Evolutionary conservation across 1,284 basidiomycete genomes (phyloP), one percentile per base, ranked within the genome.

Genomic region (Rhodotorula sp.): DNA sequence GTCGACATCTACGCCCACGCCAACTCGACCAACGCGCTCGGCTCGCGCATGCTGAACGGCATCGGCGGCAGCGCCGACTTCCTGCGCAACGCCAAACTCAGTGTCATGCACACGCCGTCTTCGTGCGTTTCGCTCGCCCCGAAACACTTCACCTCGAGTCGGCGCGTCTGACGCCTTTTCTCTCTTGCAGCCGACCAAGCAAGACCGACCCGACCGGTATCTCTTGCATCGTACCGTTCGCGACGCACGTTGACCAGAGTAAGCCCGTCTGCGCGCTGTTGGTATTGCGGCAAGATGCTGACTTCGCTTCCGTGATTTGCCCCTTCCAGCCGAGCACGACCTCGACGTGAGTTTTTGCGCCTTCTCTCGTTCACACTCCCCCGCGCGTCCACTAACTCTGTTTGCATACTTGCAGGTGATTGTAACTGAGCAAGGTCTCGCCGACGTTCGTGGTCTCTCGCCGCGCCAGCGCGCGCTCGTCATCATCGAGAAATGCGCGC

Each of bases 91-190:
- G 85, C 85, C 21, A 85, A 85, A 74, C 77, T 85, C 61, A 84
- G 83, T 1, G 85, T 86, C 68, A 85, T 86, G 84, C 85, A 86
- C 76, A 85, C 85, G 0, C 85, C 85, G n/a, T 84, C 84, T 4
- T 82, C 80, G 81, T 83, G 85, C 6, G 57, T 23, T 21, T 7
- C 18, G 15, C 26, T 16, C 26, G 31, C 5, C 82, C 82, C 56
- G 18, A 20, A 2, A 16, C 7, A 21, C 16, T 85, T 85, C 78
- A 83, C 10, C 12, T 43, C 2, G 39, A 43, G 12, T 43, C 39
- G 2, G 39, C 12, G 39, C 39, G 39, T 14, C 81, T 0, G 85
- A 86, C 74, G 85, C 52, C 54, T n/a, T n/a, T 34, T n/a, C 12
- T n/a, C 51, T 39, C 58, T 12, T 47, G 23, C 23, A 46, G 43